Base-by-base conservation (phyloP, 495 filamentous ascomycete genomes). In the Penicillium maclennaniae region DNA sequence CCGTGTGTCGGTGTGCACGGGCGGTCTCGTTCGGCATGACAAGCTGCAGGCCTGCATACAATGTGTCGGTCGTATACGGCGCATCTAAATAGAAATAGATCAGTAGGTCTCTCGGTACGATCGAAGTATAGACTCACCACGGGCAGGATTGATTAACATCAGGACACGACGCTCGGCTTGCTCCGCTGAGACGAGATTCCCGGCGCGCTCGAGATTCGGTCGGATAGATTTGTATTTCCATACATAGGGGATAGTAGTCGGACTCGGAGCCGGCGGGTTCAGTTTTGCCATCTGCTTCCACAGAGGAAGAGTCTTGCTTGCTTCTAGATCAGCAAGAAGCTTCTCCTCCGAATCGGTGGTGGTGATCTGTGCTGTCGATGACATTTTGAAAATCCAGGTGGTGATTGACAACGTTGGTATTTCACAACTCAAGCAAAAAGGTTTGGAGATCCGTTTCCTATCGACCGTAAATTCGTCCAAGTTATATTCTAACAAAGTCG, bases 11-110 rank as follows among this genome's bases (percentile, higher is more conserved):
- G 50, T 80, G 76, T 4, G 75, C 77, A 10, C 67, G 72, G 3
- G 77, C 77, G 7, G 63, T 74, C 49, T 79, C 75, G 36, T 73
- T 68, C 6, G 76, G 74, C 66, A 75, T 72, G 16, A 80, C 73
- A 0, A 80, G 66, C 47, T 79, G 77, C 7, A 79, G 66, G 12
- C 74, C 74, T 7, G 75, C 73, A 54, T 79, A 79, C 34, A 79
- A 49, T 2, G 76, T 78, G 58, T 80, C 75, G n/a, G 76, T 79
- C 21, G 77, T 80, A 45, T 69, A 77, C 5, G 74, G 76, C 0
- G 72, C 75, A 48, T 68, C 73, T 70, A 39, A 2, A 42, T 6
- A 19, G 21, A 39, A 2, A 42, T 6, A 19, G 21, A 17, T 56
- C 34, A 63, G 39, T 55, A 69, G 44, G 71, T 68, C 14, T 37